phyloP scores from a whole-genome alignment of 148 eudicot genomes.

The Cornus suecica region DNA sequence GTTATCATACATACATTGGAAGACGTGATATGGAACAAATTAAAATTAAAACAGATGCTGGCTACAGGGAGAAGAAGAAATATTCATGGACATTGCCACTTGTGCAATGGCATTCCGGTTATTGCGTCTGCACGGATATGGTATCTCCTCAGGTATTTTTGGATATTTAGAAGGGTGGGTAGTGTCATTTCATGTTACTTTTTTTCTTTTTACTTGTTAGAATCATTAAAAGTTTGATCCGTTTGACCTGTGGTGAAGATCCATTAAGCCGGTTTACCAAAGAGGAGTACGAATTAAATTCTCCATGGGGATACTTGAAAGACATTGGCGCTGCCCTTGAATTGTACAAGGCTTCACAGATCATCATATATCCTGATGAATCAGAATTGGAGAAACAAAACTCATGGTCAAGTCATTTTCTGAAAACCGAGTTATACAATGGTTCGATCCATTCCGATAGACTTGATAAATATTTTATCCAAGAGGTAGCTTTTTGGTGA shows the following conservation, averaged over 20 bases:
- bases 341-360: constrained; percentile 60
- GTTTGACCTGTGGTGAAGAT: constrained; percentile 35
- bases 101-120: constrained; percentile 73
- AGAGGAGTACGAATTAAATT: constrained; percentile 29
- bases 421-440: constrained; percentile 34
- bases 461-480: constrained; percentile 25
- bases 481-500: constrained; percentile 47
- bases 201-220: background rate
- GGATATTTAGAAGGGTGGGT: background rate
- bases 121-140: constrained; percentile 68
- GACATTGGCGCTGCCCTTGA: constrained; percentile 48
- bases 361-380: constrained; percentile 50
- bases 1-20: background rate
- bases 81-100: constrained; percentile 61
- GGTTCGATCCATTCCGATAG: constrained; percentile 30
- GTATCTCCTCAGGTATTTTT: constrained; percentile 71
- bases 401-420: constrained; percentile 37
- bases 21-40: background rate
- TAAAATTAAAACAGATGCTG: constrained; percentile 55
- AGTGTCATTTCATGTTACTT: no score
- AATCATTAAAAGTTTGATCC: background rate
- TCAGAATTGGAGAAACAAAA: constrained; percentile 40
- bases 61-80: constrained; percentile 67
- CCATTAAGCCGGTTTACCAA: constrained; percentile 28
- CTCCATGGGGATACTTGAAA: constrained; percentile 42